A percentile compares a stretch with the other conserved stretches of the same genome.
These are phyloP conservation scores for Kwoniella pini DNA, from an alignment of 768 basidiomycete genomes.

Conservation along the genomic window DNA sequence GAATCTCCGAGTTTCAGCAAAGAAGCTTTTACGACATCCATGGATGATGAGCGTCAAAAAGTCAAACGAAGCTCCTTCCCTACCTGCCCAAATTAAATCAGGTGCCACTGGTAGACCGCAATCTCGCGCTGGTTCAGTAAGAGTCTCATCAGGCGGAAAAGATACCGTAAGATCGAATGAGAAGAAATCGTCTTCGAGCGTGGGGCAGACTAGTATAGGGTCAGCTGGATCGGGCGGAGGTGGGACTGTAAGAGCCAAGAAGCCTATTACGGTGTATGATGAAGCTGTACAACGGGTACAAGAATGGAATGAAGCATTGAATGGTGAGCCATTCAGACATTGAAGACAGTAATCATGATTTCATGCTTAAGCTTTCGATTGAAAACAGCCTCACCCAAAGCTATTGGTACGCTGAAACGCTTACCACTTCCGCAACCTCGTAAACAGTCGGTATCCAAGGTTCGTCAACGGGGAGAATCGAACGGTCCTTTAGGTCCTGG, in stretches of 20 bases:
- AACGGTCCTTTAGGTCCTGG: constrained; percentile 2
- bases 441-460: constrained; percentile 18
- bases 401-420: constrained; percentile 39
- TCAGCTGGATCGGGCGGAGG: constrained; percentile 33
- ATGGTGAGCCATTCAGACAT: constrained; percentile 61
- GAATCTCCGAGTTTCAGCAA: constrained; percentile 89
- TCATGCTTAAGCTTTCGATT: too few relatives aligned
- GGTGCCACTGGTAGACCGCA: constrained; percentile 13
- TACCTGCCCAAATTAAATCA: constrained; percentile 8
- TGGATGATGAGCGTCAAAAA: constrained; percentile 90
- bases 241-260: constrained; percentile 54
- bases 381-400: constrained; percentile 46
- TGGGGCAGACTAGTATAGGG: neutral
- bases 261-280: constrained; percentile 69
- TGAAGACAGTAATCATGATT: too few relatives aligned
- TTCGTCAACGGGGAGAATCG: constrained; percentile 1
- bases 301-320: constrained; percentile 97
- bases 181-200: neutral
- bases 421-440: constrained; percentile 27
- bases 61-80: constrained; percentile 60
- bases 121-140: constrained; percentile 2
- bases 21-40: constrained; percentile 86
- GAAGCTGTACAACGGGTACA: constrained; percentile 93
- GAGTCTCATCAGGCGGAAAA: constrained; percentile 29
- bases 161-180: constrained; percentile 12